phyloP scores from a whole-genome alignment of 2,329 filamentous ascomycete genomes.

The Verticillium albo-atrum region DNA sequence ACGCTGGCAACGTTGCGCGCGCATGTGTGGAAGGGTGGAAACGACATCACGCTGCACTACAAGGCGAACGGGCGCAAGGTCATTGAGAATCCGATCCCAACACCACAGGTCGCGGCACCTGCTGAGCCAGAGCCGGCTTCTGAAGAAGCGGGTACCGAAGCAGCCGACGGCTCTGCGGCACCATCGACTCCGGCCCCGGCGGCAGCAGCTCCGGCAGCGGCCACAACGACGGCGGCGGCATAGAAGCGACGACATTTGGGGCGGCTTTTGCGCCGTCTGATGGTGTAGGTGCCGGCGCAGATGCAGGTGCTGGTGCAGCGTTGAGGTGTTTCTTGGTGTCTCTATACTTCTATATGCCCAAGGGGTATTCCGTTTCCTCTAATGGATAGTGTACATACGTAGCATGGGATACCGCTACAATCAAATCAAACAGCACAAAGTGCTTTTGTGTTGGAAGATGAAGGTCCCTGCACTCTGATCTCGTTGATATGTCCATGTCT shows the following conservation, averaged over 20 bases:
- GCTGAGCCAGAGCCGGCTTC: constrained; percentile 4
- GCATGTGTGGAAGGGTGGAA: constrained; percentile 92
- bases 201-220: neutral
- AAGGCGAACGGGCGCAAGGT: constrained; percentile 84
- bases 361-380: neutral
- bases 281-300: neutral
- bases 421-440: neutral
- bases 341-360: constrained; percentile 1
- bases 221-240: neutral
- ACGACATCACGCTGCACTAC: constrained; percentile 87
- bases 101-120: neutral
- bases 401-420: neutral
- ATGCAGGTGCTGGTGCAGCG: neutral
- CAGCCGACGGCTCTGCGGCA: neutral
- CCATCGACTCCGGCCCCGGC: neutral
- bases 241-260: neutral
- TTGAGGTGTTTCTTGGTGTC: neutral
- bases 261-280: neutral
- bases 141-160: neutral
- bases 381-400: neutral
- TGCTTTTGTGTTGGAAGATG: neutral
- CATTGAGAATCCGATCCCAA: constrained; percentile 31
- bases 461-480: constrained; percentile 22
- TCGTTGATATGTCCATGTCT: too few species aligned
- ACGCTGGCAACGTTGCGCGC: constrained; percentile 89